phyloP scores from a whole-genome alignment of 345 rosid genomes.

The Citrus trifoliata region DNA sequence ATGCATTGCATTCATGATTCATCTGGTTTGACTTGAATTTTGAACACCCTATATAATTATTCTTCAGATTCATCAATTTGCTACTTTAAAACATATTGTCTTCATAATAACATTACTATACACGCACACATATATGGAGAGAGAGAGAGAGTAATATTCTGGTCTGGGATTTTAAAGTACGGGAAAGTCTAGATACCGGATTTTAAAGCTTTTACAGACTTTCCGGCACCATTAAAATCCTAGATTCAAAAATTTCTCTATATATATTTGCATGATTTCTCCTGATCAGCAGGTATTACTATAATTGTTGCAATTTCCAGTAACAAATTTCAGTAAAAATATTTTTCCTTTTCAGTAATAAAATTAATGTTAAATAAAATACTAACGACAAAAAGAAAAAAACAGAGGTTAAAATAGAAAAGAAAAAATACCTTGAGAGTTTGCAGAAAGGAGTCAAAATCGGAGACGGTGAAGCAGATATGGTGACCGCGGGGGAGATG shows the following conservation, averaged over 20 bases:
- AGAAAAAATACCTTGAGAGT: slow-evolving; percentile 54
- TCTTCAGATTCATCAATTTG: background rate
- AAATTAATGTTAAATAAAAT: background rate
- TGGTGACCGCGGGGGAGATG: slow-evolving; percentile 82
- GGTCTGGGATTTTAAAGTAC: too few relatives aligned
- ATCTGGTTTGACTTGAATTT: too few relatives aligned
- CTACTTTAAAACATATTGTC: background rate
- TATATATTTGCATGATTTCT: background rate
- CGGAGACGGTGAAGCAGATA: slow-evolving; percentile 72
- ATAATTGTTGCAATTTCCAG: background rate
- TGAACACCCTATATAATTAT: background rate
- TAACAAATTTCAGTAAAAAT: background rate
- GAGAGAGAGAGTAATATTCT: too few relatives aligned
- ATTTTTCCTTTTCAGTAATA: background rate
- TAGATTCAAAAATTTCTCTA: too few relatives aligned
- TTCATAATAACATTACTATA: background rate
- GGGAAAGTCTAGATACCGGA: too few relatives aligned
- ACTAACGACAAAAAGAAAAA: background rate
- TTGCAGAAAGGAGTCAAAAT: slow-evolving; percentile 62
- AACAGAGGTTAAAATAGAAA: background rate
- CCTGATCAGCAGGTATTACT: background rate
- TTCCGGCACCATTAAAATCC: too few relatives aligned
- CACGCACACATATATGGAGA: too few relatives aligned
- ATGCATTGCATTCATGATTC: background rate
- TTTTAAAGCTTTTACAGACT: too few relatives aligned